These are phyloP conservation scores for Amylostereum chailletii DNA, from an alignment of 1,284 basidiomycete species.

Conservation along the genomic window DNA sequence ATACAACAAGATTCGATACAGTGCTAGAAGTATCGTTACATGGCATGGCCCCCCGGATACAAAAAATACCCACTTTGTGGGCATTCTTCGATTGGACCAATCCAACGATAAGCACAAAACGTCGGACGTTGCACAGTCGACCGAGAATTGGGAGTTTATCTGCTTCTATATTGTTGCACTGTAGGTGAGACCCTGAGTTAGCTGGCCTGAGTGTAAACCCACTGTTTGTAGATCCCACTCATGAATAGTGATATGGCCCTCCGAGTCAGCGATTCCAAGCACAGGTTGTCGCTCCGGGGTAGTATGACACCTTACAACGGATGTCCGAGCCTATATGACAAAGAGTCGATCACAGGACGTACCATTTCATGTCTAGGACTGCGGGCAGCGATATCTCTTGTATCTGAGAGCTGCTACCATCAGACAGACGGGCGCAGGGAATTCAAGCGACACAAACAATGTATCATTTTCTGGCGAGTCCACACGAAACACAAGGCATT, in stretches of 20 bases:
- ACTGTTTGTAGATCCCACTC: slow-evolving; percentile 48
- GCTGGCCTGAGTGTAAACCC: neutral
- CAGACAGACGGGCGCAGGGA: neutral
- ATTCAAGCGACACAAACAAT: slow-evolving; percentile 10
- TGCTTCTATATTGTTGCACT: slow-evolving; percentile 25
- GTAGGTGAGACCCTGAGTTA: neutral
- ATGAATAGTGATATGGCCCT: slow-evolving; percentile 66
- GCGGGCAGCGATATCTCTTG: slow-evolving; percentile 74
- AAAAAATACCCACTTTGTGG: slow-evolving; percentile 15
- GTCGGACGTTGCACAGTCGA: slow-evolving; percentile 51
- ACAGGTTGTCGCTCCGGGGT: slow-evolving; percentile 31
- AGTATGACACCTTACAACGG: slow-evolving; percentile 45
- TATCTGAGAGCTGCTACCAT: slow-evolving; percentile 41
- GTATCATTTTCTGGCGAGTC: slow-evolving; percentile 15
- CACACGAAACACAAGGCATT: slow-evolving; percentile 63
- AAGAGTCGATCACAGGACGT: slow-evolving; percentile 4
- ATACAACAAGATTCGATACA: slow-evolving; percentile 60
- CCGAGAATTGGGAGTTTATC: slow-evolving; percentile 35
- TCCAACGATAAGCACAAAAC: slow-evolving; percentile 81
- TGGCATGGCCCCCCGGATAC: no score
- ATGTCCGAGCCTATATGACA: neutral
- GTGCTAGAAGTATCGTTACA: slow-evolving; percentile 23
- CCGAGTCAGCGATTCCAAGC: slow-evolving; percentile 75
- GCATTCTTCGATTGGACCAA: slow-evolving; percentile 65
- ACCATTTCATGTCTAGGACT: slow-evolving; percentile 94